Base-by-base conservation (phyloP, 345 rosid genomes). In the Noccaea bulbosa region DNA sequence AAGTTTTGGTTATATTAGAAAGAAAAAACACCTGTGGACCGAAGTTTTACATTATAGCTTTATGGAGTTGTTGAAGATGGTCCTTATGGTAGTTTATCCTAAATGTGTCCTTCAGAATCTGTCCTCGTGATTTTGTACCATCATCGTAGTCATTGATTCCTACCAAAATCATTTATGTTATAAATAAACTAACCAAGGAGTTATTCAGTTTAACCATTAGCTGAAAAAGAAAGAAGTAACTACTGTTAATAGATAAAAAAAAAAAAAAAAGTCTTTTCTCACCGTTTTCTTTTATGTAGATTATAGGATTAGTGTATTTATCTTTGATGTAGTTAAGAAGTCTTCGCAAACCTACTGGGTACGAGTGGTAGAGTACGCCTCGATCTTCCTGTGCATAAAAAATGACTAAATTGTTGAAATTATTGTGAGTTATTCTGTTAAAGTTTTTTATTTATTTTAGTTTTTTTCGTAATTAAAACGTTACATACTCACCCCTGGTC, bases 251-350 rank as follows among this genome's bases (percentile, higher is more conserved):
- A n/a, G 6, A 14, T 5, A 20, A 20, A 20, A 17, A 20, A 20
- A 20, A 2, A 20, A 20, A 2, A 20, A 20, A 2, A 20, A 20
- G 22, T 2, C 0, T 24, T 38, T 20, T 20, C 65, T 69, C 16
- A 71, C 91, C 91, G 41, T 84, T 86, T 39, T 84, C 91, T 49
- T 81, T 82, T 14, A 86, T 70, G 39, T 77, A 79, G 32, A 86
- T 70, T 7, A 49, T 11, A 11, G 87, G 91, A 61, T 79, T 54
- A 11, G 80, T 74, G 64, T 77, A 86, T 40, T 79, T 81, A 38
- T 69, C n/a, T 65, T 83, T 81, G 15, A 72, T 38, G 65, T 72
- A 72, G 22, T 72, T 72, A 7, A 72, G 62, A 55, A 72, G 8
- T 47, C 24, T 45, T 56, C 77, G 45, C 8, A 65, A 47, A 20